Evolutionary conservation across 495 filamentous ascomycete species (phyloP).

Genomic region (Corynascus novoguineensis): DNA sequence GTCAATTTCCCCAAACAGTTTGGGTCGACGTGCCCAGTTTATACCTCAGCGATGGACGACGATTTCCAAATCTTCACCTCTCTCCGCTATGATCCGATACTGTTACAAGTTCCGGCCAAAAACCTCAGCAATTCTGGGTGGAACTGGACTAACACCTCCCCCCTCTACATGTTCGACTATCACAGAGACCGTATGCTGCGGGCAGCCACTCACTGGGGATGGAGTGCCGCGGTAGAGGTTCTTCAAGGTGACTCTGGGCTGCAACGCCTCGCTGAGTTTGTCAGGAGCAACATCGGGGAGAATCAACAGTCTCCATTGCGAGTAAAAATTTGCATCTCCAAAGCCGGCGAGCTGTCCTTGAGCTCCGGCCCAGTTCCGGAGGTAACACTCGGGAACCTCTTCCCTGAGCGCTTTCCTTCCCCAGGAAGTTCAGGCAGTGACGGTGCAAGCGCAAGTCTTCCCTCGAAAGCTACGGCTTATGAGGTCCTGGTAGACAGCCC

Average conservation of each 20-base stretch:
- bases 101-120: conserved; percentile 38
- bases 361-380: conserved; percentile 46
- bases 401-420: conserved; percentile 1
- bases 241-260: conserved; percentile 45
- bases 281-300: conserved; percentile 18
- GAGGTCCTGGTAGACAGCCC: conserved; percentile 53
- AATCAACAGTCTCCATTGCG: conserved; percentile 30
- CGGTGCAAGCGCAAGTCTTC: conserved; percentile 5
- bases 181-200: conserved; percentile 74
- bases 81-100: conserved; percentile 66
- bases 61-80: conserved; percentile 64
- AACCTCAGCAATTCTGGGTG: conserved; percentile 35
- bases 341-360: conserved; percentile 44
- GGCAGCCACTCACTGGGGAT: conserved; percentile 66
- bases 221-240: conserved; percentile 40
- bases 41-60: background rate
- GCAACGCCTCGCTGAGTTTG: conserved; percentile 22
- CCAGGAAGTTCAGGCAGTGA: background rate
- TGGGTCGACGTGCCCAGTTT: background rate
- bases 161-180: conserved; percentile 77
- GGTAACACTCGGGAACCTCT: conserved; percentile 41
- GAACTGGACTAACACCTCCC: conserved; percentile 47
- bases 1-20: background rate
- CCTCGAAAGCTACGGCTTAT: conserved; percentile 32
- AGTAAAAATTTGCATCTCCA: conserved; percentile 51